Conservation (phyloP, 2,329 filamentous ascomycete genomes). For the Passalora sequoiae region DNA sequence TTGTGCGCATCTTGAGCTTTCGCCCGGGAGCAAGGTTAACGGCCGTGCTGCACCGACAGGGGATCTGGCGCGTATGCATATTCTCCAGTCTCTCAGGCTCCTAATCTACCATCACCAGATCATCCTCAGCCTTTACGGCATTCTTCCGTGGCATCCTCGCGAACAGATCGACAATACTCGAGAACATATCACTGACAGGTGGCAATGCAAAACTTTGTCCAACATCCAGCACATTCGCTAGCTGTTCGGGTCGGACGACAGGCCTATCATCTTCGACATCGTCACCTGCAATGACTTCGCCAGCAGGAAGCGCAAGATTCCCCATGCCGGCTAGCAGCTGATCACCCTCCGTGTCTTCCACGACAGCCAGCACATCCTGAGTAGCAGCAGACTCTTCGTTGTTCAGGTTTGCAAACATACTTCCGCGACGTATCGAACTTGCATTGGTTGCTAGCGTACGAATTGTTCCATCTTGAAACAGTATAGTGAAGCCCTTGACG, state of each 20-base stretch:
- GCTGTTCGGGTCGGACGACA: slow-evolving; percentile 62
- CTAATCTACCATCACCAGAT: slow-evolving; percentile 10
- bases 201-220: slow-evolving; percentile 65
- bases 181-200: slow-evolving; percentile 70
- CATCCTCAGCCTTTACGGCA: slow-evolving; percentile 2
- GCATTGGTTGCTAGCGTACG: slow-evolving; percentile 39
- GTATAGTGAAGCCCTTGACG: slow-evolving; percentile 65
- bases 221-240: slow-evolving; percentile 65
- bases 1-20: no score
- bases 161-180: slow-evolving; percentile 63
- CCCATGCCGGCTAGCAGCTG: slow-evolving; percentile 12
- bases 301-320: slow-evolving; percentile 24
- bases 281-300: slow-evolving; percentile 42
- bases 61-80: no score
- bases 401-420: background rate
- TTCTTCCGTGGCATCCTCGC: slow-evolving; percentile 47
- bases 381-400: background rate
- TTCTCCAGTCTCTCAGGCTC: no score
- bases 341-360: slow-evolving; percentile 1
- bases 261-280: slow-evolving; percentile 50
- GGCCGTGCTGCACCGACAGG: no score
- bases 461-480: slow-evolving; percentile 73
- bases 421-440: slow-evolving; percentile 6
- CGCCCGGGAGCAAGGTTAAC: no score
- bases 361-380: background rate